Base-by-base conservation (phyloP, 2,329 filamentous ascomycete genomes). In the Cladosporium halotolerans region DNA sequence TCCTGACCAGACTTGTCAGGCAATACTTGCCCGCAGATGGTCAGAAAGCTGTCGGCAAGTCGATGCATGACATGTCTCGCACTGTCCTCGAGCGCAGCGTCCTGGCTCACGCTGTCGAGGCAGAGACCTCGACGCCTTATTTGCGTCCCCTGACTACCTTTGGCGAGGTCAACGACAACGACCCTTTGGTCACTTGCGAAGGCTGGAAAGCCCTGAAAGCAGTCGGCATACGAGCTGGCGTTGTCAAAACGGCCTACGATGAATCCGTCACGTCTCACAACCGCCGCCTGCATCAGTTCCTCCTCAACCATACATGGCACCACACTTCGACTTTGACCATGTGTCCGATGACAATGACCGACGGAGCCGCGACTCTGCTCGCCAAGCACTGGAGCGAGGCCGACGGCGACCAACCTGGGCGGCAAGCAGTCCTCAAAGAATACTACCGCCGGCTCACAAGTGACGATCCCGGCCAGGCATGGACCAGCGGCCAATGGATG, bases 401-500 rank as follows among this genome's bases (percentile, higher is more conserved):
- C 6, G 40, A 45, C 16, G 19, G 32, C 10, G 31, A 58, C 5
- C 45, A 48, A 10, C 60, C 10, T 59, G 61, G 9, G 45, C 53
- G 7, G 39, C 40, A 2, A 40, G 48, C 14, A 40, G 44, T 5
- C 67, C 70, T 9, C 57, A 63, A 32, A n/a, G 45, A 48, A 23
- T 52, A 60, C 3, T 81, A 76, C 57, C 62, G 69, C 5, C 76
- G 77, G 10, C 69, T 87, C 3, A 79, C 72, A 1, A 80, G 77
- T 3, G 72, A 78, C 4, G 74, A 84, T 50, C 70, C 73, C 0
- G 52, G 61, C 0, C 58, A 68, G 14, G 79, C 80, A 0, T 89
- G 85, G 85, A 89, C 84, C 0, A 85, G 80, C 39, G 85, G 85
- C 0, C 85, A 89, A 65, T 89, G 86, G 85, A 88, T 89, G 85